Percentiles rank a stretch among this genome's conserved stretches.
Evolutionary conservation across 2,329 filamentous ascomycete genomes (phyloP).

Genomic region (Monosporascus sp.): DNA sequence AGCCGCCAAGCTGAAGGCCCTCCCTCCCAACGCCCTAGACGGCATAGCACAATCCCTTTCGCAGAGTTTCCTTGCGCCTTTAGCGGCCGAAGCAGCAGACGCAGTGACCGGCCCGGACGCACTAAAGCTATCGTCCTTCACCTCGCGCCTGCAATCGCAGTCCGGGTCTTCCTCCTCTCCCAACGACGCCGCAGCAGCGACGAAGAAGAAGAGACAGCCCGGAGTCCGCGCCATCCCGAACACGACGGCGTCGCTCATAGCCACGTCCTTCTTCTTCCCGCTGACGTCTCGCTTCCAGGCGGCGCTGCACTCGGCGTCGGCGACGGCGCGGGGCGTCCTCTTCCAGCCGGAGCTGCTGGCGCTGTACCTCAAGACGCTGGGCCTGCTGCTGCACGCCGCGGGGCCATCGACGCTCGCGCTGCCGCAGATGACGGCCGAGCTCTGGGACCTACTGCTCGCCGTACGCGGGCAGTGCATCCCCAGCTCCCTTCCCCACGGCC

Average conservation of each 20-base stretch:
- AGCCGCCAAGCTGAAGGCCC: slow-evolving; percentile 41
- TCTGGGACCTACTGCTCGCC: slow-evolving; percentile 75
- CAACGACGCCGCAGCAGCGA: slow-evolving; percentile 29
- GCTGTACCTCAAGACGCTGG: slow-evolving; percentile 80
- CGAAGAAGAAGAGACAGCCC: slow-evolving; percentile 28
- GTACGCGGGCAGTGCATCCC: slow-evolving; percentile 55
- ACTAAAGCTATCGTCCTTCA: slow-evolving; percentile 87
- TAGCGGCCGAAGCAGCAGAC: slow-evolving; percentile 79
- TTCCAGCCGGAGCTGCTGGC: slow-evolving; percentile 72
- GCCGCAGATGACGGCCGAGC: slow-evolving; percentile 75
- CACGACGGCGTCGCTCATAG: slow-evolving; percentile 70
- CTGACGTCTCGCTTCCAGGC: slow-evolving; percentile 76
- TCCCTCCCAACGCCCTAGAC: slow-evolving; percentile 59
- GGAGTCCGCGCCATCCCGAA: slow-evolving; percentile 62
- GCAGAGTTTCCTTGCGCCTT: slow-evolving; percentile 69
- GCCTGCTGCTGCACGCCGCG: slow-evolving; percentile 74
- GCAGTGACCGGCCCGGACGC: slow-evolving; percentile 72
- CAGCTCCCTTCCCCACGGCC: no score
- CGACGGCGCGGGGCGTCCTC: slow-evolving; percentile 52
- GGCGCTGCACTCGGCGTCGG: slow-evolving; percentile 40
- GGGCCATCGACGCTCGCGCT: slow-evolving; percentile 75
- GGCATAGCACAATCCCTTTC: slow-evolving; percentile 64
- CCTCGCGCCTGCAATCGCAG: slow-evolving; percentile 65
- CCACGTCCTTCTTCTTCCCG: slow-evolving; percentile 78
- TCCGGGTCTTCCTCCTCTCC: background rate